A percentile compares a stretch with the other conserved stretches of the same genome.
These are phyloP conservation scores for Phanerochaete carnosa DNA, from an alignment of 768 basidiomycete genomes.

Conservation along the genomic window DNA sequence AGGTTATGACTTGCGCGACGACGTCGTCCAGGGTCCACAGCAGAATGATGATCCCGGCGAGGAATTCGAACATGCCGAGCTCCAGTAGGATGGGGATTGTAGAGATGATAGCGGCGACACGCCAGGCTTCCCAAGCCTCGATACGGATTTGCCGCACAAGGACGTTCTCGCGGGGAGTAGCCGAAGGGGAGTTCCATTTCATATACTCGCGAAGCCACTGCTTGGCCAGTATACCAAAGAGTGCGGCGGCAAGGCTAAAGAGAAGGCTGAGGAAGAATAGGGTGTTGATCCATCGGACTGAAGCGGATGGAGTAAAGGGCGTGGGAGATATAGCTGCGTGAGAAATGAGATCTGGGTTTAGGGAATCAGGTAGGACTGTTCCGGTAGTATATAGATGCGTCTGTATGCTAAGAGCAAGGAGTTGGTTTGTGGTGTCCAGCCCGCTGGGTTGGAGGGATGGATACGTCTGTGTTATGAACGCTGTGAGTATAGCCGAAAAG, in stretches of 20 bases:
- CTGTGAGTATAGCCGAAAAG: constrained; percentile 23
- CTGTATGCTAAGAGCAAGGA: neutral
- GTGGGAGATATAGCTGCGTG: neutral
- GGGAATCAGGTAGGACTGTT: neutral
- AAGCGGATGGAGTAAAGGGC: neutral
- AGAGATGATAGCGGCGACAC: neutral
- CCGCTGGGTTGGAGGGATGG: constrained; percentile 9
- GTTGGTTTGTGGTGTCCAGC: neutral
- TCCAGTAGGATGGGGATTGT: constrained; percentile 1
- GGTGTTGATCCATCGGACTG: constrained; percentile 1
- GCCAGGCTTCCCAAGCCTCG: constrained; percentile 1
- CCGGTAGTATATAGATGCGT: neutral
- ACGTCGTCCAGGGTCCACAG: constrained; percentile 7
- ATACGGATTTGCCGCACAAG: neutral
- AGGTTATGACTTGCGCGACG: neutral
- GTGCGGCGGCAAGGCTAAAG: neutral
- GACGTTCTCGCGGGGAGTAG: neutral
- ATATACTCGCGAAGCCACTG: constrained; percentile 8
- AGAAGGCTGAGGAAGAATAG: constrained; percentile 5
- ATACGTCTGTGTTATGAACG: constrained; percentile 20
- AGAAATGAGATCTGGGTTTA: neutral
- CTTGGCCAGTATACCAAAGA: constrained; percentile 2
- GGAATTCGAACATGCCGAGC: constrained; percentile 3
- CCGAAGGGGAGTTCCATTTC: neutral
- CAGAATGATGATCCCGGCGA: constrained; percentile 3